Conservation (phyloP, 2,329 filamentous ascomycete species). For the Verticillium isaacii region DNA sequence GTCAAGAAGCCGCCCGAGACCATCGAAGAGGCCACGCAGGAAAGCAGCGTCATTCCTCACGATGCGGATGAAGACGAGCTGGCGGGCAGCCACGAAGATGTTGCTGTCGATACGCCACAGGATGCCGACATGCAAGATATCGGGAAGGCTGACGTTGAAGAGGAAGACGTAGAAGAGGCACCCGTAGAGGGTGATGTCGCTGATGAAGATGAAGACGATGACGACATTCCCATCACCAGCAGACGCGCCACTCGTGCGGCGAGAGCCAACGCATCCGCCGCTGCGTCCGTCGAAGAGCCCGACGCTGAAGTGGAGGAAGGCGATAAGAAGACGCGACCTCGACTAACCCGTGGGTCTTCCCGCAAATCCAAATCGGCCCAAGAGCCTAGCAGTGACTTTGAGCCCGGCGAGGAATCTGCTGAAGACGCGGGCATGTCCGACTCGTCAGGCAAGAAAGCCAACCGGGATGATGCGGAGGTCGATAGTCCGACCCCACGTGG, state of each 20-base stretch:
- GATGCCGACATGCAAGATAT: constrained; percentile 22
- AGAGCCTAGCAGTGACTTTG: constrained; percentile 57
- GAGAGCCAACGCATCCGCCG: constrained; percentile 23
- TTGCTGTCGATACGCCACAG: constrained; percentile 27
- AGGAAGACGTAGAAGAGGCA: constrained; percentile 24
- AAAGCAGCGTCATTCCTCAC: constrained; percentile 35
- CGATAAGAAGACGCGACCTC: constrained; percentile 27
- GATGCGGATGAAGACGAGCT: constrained; percentile 34
- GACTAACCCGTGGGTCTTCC: constrained; percentile 41
- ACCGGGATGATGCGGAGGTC: constrained; percentile 35
- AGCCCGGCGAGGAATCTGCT: constrained; percentile 54
- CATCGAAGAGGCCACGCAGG: constrained; percentile 49
- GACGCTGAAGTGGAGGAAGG: constrained; percentile 14
- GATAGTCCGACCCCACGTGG: constrained; percentile 48
- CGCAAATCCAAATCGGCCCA: constrained; percentile 42
- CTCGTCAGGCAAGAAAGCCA: constrained; percentile 26
- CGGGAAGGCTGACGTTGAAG: constrained; percentile 10
- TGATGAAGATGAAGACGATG: constrained; percentile 38
- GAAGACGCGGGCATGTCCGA: constrained; percentile 43
- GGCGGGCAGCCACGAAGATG: constrained; percentile 30
- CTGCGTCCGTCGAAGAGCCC: constrained; percentile 21
- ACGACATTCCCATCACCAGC: constrained; percentile 41
- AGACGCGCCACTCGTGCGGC: constrained; percentile 36
- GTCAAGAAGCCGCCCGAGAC: constrained; percentile 42
- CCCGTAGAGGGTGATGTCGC: constrained; percentile 24